Percentiles rank a stretch among this genome's conserved stretches.
phyloP scores from a whole-genome alignment of 2,329 filamentous ascomycete genomes.

The Fusarium sp. region DNA sequence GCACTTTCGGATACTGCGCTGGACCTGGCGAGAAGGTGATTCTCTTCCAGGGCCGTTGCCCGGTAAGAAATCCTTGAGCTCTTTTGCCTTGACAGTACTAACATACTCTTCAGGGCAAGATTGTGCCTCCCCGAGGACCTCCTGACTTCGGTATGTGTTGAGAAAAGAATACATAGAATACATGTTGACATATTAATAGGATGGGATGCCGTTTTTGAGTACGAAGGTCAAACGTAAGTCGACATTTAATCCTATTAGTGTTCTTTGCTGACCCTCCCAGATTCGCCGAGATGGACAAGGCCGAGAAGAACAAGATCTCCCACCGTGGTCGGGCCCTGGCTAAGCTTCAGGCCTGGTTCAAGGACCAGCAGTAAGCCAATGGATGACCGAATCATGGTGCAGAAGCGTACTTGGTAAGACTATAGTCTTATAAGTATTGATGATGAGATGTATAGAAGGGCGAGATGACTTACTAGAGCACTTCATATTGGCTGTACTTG shows the following conservation, averaged over 20 bases:
- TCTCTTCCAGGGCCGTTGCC: conserved; percentile 91
- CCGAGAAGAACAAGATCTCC: conserved; percentile 90
- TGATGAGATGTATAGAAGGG: neutral
- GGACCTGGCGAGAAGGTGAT: conserved; percentile 87
- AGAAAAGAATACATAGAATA: neutral
- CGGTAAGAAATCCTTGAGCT: conserved; percentile 63
- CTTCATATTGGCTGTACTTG: conserved; percentile 82
- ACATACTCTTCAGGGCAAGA: conserved; percentile 69
- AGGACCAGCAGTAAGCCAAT: conserved; percentile 53
- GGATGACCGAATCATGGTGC: neutral
- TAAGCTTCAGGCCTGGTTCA: conserved; percentile 87
- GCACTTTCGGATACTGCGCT: conserved; percentile 92
- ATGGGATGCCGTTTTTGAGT: conserved; percentile 98
- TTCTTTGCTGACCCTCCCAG: conserved; percentile 54
- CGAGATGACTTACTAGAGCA: conserved; percentile 71
- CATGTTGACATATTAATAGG: conserved; percentile 64
- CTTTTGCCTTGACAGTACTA: neutral
- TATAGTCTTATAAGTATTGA: conserved; percentile 20
- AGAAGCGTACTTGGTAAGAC: conserved; percentile 38
- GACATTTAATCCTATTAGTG: neutral
- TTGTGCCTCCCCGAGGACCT: conserved; percentile 86
- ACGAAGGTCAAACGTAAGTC: conserved; percentile 82
- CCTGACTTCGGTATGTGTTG: conserved; percentile 77
- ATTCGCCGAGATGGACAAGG: conserved; percentile 94
- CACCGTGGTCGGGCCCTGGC: conserved; percentile 89